Evolutionary conservation across 78 protist species (phyloP), one percentile per base, ranked within the genome.

Genomic region (Polysphondylium violaceum): DNA sequence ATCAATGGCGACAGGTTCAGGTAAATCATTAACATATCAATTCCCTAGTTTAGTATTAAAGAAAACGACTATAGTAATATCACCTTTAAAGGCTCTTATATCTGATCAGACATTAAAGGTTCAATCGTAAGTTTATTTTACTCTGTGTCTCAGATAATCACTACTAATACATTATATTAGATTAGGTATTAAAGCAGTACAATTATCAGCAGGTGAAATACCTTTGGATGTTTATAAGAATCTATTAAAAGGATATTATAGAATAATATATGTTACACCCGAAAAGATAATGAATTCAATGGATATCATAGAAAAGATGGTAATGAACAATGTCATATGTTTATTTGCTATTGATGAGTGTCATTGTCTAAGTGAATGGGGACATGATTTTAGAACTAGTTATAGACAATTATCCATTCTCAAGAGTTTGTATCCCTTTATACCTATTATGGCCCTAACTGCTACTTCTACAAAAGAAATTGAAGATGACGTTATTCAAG

Each of bases 291-390:
- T 63, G 36, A 55, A 4, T 38, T 72, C 60, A 27, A 14, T 59
- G 27, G 43, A 41, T n/a, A 2, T 23, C 5, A 36, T 78, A 11
- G 23, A 38, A 9, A 17, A 53, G 87, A 40, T 53, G 29, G 68
- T 33, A n/a, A 64, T 53, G 14, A 44, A 56, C 1, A 35, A 50
- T 53, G 31, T 19, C n/a, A 2, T 55, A n/a, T 56, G 81, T 35
- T 53, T 78, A 59, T 44, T 65, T 33, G 96, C 96, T 35, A 71
- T 96, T 40, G 98, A 96, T 73, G 98, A 96, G 59, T 95, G 96
- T 41, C 99, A 97, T 78, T 97, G 99, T 85, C 35, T 97, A 4
- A 44, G 89, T 7, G 88, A 94, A 47, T 97, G 99, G 99, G 94
- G 97, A 6, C 98, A 97, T 86, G 94, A 96, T 68, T 97, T 97